Base-by-base conservation (phyloP, 495 filamentous ascomycete species). In the Podospora fimiseda region DNA sequence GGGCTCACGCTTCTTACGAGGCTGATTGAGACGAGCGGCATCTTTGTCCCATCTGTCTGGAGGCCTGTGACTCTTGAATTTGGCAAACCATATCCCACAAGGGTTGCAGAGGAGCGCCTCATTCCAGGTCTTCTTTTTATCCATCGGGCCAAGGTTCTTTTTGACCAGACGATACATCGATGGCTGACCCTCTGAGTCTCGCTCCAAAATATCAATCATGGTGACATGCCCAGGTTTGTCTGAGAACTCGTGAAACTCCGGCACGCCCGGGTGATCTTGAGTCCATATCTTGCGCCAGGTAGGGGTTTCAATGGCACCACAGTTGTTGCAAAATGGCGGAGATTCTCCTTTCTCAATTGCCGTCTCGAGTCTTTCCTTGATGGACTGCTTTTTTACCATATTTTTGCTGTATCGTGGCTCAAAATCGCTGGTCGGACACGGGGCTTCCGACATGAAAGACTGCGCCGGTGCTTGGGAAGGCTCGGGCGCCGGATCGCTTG, bases 241-340 rank as follows among this genome's bases (percentile, higher is more conserved):
- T 3, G 84, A 84, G 36, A 83, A 76, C 42, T 86, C 75, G 50
- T 86, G 75, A 58, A 84, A 75, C 9, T 75, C 67, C 9, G 86
- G 84, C 22, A 70, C 72, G 0, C 87, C 88, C 14, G 70, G 61
- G 19, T 82, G 70, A 6, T 85, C 75, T 60, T 87, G 88, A 9
- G 80, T 78, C 79, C 85, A 95, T 1, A 90, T 87, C 55, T 91
- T 93, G 30, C 93, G 80, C 93, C 93, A 98, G 0, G 90, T 95
- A 0, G 92, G 87, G 1, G 93, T 98, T 61, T 95, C 87, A 52
- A 98, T 93, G 14, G 88, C 86, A 5, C 93, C 93, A 60, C 93
- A 98, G 62, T 97, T 93, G 49, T 81, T 80, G 65, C 93, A 98
- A 59, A 82, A 96, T 3, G 84, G 83, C 0, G 93, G 93, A 66